These are phyloP conservation scores for Phanerodontia chrysosporium DNA, from an alignment of 768 basidiomycete genomes.

Conservation along the genomic window DNA sequence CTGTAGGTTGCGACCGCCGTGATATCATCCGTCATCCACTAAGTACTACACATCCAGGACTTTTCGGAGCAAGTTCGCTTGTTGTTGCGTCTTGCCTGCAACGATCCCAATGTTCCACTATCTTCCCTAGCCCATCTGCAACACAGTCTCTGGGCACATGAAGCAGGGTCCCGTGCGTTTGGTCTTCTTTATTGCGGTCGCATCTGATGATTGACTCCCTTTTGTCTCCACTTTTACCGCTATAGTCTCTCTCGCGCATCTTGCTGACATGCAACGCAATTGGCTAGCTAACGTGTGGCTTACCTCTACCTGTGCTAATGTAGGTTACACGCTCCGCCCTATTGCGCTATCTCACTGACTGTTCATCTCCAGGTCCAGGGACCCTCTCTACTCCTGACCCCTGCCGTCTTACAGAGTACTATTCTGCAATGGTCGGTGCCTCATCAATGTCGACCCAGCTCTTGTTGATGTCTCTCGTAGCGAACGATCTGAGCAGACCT, in stretches of 20 bases:
- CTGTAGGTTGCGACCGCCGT: too few relatives aligned
- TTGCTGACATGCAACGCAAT: constrained; percentile 35
- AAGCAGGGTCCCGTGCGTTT: constrained; percentile 37
- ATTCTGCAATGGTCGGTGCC: constrained; percentile 15
- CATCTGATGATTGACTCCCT: constrained; percentile 2
- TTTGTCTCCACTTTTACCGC: too few relatives aligned
- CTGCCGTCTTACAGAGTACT: constrained; percentile 15
- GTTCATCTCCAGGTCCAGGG: constrained; percentile 10
- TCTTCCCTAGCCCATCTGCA: constrained; percentile 48
- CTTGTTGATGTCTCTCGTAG: background rate
- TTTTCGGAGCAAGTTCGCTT: constrained; percentile 23
- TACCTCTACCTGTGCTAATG: background rate
- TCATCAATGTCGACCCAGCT: background rate
- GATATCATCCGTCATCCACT: too few relatives aligned
- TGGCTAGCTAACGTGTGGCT: constrained; percentile 54
- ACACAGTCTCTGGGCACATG: constrained; percentile 50
- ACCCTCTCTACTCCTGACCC: constrained; percentile 16
- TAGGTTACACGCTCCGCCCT: too few relatives aligned
- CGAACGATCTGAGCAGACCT: constrained; percentile 1
- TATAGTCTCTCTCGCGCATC: constrained; percentile 30
- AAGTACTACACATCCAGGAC: background rate
- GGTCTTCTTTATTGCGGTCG: background rate
- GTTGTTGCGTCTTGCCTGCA: constrained; percentile 37
- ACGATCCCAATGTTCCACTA: constrained; percentile 33
- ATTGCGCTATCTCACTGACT: background rate